Evolutionary conservation across 805 yeast genomes (phyloP), one percentile per base, ranked within the genome.

Genomic region (Wickerhamia fluorescens): DNA sequence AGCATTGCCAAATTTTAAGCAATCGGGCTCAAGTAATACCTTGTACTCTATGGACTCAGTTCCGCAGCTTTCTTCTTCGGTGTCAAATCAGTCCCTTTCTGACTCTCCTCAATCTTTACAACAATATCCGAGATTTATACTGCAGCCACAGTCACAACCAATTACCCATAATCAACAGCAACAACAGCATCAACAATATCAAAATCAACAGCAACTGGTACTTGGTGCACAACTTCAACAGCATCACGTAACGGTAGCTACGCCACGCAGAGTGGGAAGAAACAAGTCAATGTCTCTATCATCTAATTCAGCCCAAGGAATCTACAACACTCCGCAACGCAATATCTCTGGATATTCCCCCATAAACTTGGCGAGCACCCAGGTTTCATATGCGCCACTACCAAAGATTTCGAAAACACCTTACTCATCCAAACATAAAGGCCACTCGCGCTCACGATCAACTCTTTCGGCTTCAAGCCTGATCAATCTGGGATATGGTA

Each of bases 401-500:
- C 11, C 34, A 22, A 58, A 57, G 36, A 51, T 63, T 14, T 41
- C 51, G 30, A 62, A 62, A 41, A 54, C 68, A 6, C 67, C 69
- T 1, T 54, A 47, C 30, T 28, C 41, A 7, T 17, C n/a, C n/a
- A 40, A 47, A 45, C 22, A 35, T 26, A 43, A 50, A 42, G 53
- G 56, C 20, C 72, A 66, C 40, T 42, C 55, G 18, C 41, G 71
- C 28, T 57, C 70, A 3, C 44, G 64, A 25, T 65, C 71, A 3
- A 41, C 66, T 22, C 40, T 61, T 16, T 57, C 66, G 8, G 23
- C 61, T 12, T 35, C 43, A 9, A 41, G 36, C 10, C 41, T 51
- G 14, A 23, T 35, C 25, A 23, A n/a, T n/a, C n/a, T n/a, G n/a
- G n/a, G n/a, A n/a, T n/a, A n/a, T n/a, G n/a, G n/a, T n/a, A n/a